Evolutionary conservation across 352 stramenopile genomes (phyloP), one percentile per base, ranked within the genome.

Genomic region (Lagenidium sp.): DNA sequence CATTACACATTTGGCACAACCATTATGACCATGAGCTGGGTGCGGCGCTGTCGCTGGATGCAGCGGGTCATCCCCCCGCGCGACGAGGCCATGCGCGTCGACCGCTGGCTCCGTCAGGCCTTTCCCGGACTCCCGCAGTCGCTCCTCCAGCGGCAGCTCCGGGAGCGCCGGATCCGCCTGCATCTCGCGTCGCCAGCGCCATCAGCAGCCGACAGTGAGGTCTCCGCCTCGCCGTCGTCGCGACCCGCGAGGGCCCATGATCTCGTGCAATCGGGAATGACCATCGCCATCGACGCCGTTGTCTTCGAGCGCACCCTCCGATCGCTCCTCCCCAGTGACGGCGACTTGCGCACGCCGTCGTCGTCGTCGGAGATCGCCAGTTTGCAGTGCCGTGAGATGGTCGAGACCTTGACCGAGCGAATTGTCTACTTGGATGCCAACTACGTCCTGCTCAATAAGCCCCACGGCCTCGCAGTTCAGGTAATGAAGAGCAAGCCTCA

Each of bases 391-490:
- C 2, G n/a, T 4, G 13, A 25, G 11, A 8, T 28, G 29, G 41
- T 68, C 26, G 44, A 63, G 22, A 31, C 46, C 0, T 43, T 85
- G 28, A 22, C 67, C 15, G 22, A 56, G 31, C 47, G 73, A 2
- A 20, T 88, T 10, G 41, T 79, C 37, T 70, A 77, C 50, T 32
- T 52, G 18, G 65, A 88, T 49, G 36, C 51, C 30, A 78, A 85
- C 39, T 88, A 63, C 50, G 34, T 85, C 38, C 49, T 82, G 35
- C 60, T 88, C 18, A 61, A 88, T 50, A 88, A 88, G 41, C 76
- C 76, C 1, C 57, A 68, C n/a, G 72, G 72, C 36, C 57, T 88
- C 38, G 76, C 73, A 20, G 70, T 85, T 11, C 74, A 81, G 53
- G 61, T 67, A 30, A 2, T 3, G 22, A 32, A 8, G 28, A 32